Evolutionary conservation across 1,139 yeast species (phyloP), one percentile per base, ranked within the genome.

Genomic region (Meyerozyma elateridarum): DNA sequence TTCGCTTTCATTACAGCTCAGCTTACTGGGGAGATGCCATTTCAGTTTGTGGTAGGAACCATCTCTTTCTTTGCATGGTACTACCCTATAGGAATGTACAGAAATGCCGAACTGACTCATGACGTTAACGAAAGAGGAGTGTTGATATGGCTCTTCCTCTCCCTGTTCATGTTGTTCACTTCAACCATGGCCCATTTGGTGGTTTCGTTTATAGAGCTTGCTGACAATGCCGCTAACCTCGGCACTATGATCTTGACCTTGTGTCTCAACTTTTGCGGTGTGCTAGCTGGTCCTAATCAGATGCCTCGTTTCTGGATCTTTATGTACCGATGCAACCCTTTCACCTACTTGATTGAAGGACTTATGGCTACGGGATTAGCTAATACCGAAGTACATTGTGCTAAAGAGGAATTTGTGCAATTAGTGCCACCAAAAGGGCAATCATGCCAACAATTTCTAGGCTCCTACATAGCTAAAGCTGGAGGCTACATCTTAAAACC

Each of bases 141-240:
- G 5, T 59, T 79, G 45, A 69, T 76, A 54, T 83, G 85, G 80
- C 59, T 84, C 48, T 62, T 67, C 34, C 46, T 75, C 14, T 57
- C 69, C 36, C 57, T 71, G 4, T 82, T 76, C 64, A 79, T 61
- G 51, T 63, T 80, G 24, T 85, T 69, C 59, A 51, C 75, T 26
- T 69, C 79, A 32, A 68, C 89, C 2, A 63, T 80, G 59, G 91
- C 84, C 32, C 84, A 80, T 38, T 53, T 79, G 51, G 61, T 72
- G 44, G n/a, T 39, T 8, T 39, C 51, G 1, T 44, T 44, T 34
- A 36, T 15, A 12, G 49, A 46, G 20, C 22, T 39, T 17, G 44
- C 41, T 52, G 68, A 72, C 33, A 64, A 67, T 42, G 54, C 73
- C 30, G 54, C 69, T 40, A 48, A 74, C 39, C 67, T 73, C 43